A percentile compares a stretch with the other conserved stretches of the same genome.
phyloP scores from a whole-genome alignment of 1,139 yeast species.

The Scheffersomyces parashehatae region DNA sequence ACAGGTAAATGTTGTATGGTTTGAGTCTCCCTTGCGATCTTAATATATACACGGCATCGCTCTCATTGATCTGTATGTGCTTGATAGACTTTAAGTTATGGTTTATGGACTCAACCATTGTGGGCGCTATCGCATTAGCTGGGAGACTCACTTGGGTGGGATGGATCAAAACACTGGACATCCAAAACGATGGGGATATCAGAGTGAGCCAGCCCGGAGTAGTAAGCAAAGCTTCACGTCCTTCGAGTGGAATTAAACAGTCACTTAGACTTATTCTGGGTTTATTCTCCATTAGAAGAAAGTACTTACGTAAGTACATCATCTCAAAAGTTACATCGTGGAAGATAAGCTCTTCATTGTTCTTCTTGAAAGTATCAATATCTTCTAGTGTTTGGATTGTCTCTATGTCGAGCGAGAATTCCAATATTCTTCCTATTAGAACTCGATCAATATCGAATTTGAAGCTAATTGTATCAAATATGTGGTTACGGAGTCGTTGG shows the following conservation, averaged over 20 bases:
- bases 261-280: not conserved
- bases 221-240: slow-evolving; percentile 4
- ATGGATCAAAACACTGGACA: not conserved
- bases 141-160: not conserved
- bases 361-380: not conserved
- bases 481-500: slow-evolving; percentile 17
- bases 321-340: slow-evolving; percentile 5
- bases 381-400: slow-evolving; percentile 8
- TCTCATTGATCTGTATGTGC: not conserved
- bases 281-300: slow-evolving; percentile 1
- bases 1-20: slow-evolving; percentile 12
- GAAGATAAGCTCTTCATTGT: not conserved
- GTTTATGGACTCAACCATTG: not conserved
- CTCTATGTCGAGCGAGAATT: slow-evolving; percentile 5
- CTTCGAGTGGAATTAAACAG: not conserved
- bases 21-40: slow-evolving; percentile 6
- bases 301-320: slow-evolving; percentile 7
- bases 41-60: slow-evolving; percentile 9
- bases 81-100: not conserved
- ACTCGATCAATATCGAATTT: slow-evolving; percentile 12
- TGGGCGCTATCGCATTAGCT: not conserved
- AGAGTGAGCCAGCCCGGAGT: slow-evolving; percentile 14
- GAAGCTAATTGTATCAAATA: slow-evolving; percentile 23
- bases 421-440: slow-evolving; percentile 7
- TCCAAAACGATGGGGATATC: slow-evolving; percentile 2